These are phyloP conservation scores for Piloderma croceum DNA, from an alignment of 768 basidiomycete species.

Conservation along the genomic window DNA sequence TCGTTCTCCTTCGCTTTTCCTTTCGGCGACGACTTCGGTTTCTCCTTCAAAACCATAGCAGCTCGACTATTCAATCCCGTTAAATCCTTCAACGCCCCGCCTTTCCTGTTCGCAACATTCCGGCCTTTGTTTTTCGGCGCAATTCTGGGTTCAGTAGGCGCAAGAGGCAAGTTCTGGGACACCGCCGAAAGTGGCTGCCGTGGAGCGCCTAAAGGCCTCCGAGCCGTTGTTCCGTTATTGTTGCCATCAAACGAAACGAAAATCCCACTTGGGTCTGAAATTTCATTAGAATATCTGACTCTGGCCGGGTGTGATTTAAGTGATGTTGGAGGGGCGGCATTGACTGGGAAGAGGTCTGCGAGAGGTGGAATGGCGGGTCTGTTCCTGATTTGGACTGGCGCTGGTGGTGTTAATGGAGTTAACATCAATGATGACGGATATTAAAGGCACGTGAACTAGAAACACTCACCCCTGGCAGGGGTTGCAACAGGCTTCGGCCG, in stretches of 20 bases:
- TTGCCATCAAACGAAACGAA: conserved; percentile 26
- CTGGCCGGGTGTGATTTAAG: conserved; percentile 20
- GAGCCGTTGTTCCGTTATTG: conserved; percentile 14
- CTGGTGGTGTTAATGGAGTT: conserved; percentile 2
- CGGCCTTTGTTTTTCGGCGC: conserved; percentile 14
- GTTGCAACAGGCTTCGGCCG: conserved; percentile 38
- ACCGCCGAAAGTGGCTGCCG: conserved; percentile 22
- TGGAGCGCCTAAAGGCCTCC: conserved; percentile 30
- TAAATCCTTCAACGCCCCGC: conserved; percentile 35
- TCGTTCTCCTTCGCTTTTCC: conserved; percentile 33
- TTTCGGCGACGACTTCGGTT: conserved; percentile 7
- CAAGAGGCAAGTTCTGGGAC: conserved; percentile 12
- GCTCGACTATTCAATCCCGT: conserved; percentile 31
- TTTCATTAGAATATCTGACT: conserved; percentile 18
- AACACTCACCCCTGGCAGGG: conserved; percentile 31
- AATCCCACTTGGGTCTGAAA: conserved; percentile 45
- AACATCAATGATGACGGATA: background rate
- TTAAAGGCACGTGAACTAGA: background rate
- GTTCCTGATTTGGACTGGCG: conserved; percentile 32
- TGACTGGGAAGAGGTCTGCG: conserved; percentile 45
- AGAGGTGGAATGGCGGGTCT: conserved; percentile 30
- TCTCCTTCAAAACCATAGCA: too few relatives aligned
- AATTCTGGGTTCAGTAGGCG: conserved; percentile 7
- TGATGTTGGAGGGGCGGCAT: conserved; percentile 44
- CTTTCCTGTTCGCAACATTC: conserved; percentile 23